A percentile compares a stretch with the other conserved stretches of the same genome.
These are phyloP conservation scores for Phytophthora colocasiae DNA, from an alignment of 352 stramenopile genomes.

Conservation along the genomic window DNA sequence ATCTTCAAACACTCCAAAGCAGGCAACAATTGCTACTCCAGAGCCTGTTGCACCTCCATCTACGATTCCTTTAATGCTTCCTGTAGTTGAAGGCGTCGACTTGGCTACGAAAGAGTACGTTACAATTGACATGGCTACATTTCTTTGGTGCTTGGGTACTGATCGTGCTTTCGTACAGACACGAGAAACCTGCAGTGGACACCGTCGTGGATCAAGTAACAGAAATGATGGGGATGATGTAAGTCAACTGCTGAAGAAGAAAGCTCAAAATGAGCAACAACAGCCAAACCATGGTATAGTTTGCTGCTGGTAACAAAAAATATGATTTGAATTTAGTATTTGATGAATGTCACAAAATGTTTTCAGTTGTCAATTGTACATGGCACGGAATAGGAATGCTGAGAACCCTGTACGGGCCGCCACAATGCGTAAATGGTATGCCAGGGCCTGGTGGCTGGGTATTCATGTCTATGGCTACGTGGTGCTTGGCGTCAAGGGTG, in stretches of 20 bases:
- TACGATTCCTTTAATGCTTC: conserved; percentile 17
- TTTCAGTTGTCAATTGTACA: conserved; percentile 10
- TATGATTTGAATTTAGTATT: conserved; percentile 31
- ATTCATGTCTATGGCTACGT: conserved; percentile 77
- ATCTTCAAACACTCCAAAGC: conserved; percentile 30
- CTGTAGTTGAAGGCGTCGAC: conserved; percentile 22
- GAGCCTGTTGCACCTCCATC: conserved; percentile 37
- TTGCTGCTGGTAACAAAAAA: conserved; percentile 4
- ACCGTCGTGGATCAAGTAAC: conserved; percentile 33
- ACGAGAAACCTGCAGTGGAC: conserved; percentile 21
- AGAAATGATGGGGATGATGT: conserved; percentile 48
- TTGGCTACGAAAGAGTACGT: conserved; percentile 39
- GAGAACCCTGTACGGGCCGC: conserved; percentile 42
- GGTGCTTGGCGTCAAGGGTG: conserved; percentile 45
- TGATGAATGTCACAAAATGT: conserved; percentile 18
- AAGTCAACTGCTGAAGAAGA: background rate
- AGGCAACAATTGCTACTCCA: conserved; percentile 35
- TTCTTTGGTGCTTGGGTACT: conserved; percentile 11
- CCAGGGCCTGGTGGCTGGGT: conserved; percentile 70
- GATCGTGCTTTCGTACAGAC: conserved; percentile 10
- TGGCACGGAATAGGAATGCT: conserved; percentile 34
- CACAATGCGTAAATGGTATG: conserved; percentile 67
- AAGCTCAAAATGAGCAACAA: background rate
- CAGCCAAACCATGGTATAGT: no score
- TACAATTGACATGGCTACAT: conserved; percentile 22